Evolutionary conservation across 2,329 filamentous ascomycete species (phyloP), one percentile per base, ranked within the genome.

Genomic region (Trichoderma harzianum): DNA sequence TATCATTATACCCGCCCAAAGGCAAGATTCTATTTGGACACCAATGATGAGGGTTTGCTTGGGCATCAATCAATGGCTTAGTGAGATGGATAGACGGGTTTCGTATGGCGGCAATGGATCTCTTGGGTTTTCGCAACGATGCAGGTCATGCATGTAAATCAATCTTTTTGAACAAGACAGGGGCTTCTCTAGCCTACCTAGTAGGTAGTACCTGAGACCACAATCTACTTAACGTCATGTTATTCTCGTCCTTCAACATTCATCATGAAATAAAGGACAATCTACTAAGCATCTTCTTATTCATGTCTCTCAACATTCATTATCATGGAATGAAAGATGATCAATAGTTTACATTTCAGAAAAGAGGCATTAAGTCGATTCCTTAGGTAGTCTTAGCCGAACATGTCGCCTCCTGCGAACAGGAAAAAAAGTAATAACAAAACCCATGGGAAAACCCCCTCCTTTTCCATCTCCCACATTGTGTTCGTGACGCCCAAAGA

Each of bases 1-100:
- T 53, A 71, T 71, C 55, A 55, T 61, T 71, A 71, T 71, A 71
- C 69, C 69, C 69, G 60, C 61, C 60, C 62, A 16, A 39, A 43
- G 30, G 24, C 32, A 55, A 53, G 28, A n/a, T 30, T 62, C n/a
- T 61, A 11, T 62, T 62, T 69, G 57, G 28, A 53, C 57, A 61
- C 30, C 12, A 43, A 30, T 30, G 8, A n/a, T 32, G 53, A 58
- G 5, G 26, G 8, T n/a, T 34, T 26, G 21, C 53, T 34, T 60
- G 57, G 30, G 30, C 21, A 32, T 32, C 10, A 60, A 60, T 32
- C 10, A 60, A 60, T 32, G 32, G 21, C 64, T 67, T 58, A 36
- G 51, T 58, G 57, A 67, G 57, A 68, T 53, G 34, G 63, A 68
- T 67, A 67, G 64, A 67, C 32, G 51, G 32, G 10, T 7, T 24